Evolutionary conservation across 768 basidiomycete species (phyloP), one percentile per base, ranked within the genome.

Genomic region (Hypholoma fasciculare): DNA sequence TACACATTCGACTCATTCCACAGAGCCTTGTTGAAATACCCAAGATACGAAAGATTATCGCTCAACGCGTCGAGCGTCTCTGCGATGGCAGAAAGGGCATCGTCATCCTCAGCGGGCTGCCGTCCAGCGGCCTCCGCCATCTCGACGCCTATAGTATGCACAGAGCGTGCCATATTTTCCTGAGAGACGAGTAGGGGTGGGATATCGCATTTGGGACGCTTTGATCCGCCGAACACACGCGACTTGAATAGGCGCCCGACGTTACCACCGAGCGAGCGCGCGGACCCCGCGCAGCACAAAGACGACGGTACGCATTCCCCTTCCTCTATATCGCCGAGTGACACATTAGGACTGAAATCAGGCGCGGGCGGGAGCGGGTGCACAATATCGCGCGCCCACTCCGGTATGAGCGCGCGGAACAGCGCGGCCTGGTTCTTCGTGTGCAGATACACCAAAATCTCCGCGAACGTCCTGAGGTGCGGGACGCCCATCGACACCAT

Each of bases 371-470:
- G 71, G 39, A 75, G 53, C 6, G 75, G 75, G 58, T 76, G 68
- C 65, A 74, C 72, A 13, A 73, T 36, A 59, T 74, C 74, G 3
- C 70, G 64, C 34, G 77, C 70, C 74, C 75, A 76, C 56, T 73
- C 70, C 1, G 77, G 76, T 27, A 78, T 64, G 14, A 76, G 39
- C 11, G 57, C 62, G 19, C 74, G 60, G 54, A 78, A 73, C n/a
- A 78, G 49, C 42, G 71, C 72, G 7, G 69, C 74, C 56, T 74
- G 73, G 53, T 78, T 74, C 58, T 69, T 68, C 4, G 74, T 77
- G 59, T 78, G 77, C 2, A 78, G 54, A 53, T 72, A 78, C 11
- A 73, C 64, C 39, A 78, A 62, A 39, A 75, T 56, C 50, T 72
- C 73, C 2, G 65, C 66, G 63, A 76, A 73, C 8, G 73, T 73